Conservation (phyloP, 768 basidiomycete species). For the Tulasnella sp. region DNA sequence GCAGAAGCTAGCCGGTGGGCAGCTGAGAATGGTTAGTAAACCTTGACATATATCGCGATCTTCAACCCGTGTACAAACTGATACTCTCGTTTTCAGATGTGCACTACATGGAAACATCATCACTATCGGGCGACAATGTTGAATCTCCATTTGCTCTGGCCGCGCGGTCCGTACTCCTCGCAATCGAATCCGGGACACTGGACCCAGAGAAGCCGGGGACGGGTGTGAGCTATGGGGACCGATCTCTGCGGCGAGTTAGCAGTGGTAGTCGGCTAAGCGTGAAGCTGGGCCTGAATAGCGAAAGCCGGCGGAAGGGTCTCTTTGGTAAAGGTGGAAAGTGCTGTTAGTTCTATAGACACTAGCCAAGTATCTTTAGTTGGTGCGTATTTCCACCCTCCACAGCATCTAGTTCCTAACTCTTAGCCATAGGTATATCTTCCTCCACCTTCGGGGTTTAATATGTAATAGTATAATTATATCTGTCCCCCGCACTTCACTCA, state of each 20-base stretch:
- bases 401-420: too few species aligned
- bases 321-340: slow-evolving; percentile 5
- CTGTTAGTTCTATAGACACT: not conserved
- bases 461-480: too few species aligned
- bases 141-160: slow-evolving; percentile 83
- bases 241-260: slow-evolving; percentile 81
- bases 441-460: too few species aligned
- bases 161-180: slow-evolving; percentile 76
- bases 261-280: slow-evolving; percentile 30
- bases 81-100: slow-evolving; percentile 44
- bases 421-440: too few species aligned
- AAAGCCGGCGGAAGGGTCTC: not conserved
- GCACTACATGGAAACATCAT: slow-evolving; percentile 90
- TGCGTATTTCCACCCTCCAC: not conserved
- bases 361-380: not conserved
- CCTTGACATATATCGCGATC: too few species aligned
- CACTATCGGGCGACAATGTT: slow-evolving; percentile 84
- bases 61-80: not conserved
- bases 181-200: slow-evolving; percentile 81
- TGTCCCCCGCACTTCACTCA: too few species aligned
- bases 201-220: slow-evolving; percentile 93
- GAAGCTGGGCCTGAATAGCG: not conserved
- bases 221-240: slow-evolving; percentile 93
- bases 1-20: slow-evolving; percentile 93
- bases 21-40: slow-evolving; percentile 72